Base-by-base conservation (phyloP, 805 yeast species). In the Starmerella tilneyi region DNA sequence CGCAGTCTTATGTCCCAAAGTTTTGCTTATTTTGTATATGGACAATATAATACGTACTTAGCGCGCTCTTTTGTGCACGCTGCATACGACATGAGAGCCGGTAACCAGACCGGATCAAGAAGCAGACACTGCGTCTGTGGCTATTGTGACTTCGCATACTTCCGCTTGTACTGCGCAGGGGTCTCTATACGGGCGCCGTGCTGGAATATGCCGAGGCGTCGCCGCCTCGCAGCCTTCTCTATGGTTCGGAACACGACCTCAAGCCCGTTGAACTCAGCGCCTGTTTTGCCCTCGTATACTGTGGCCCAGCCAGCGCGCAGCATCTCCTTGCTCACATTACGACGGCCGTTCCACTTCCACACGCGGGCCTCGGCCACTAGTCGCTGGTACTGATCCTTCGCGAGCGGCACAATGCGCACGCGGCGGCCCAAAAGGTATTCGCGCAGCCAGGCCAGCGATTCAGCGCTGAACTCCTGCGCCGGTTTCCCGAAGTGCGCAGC, bases 401-500 rank as follows among this genome's bases (percentile, higher is more conserved):
- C 70, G 37, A 83, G 70, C 0, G 96, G 95, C 46, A 84, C 78
- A 2, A 92, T 74, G 47, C 81, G 75, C 9, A 88, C 79, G 43
- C 70, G 68, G 38, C 75, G 71, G 0, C 94, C 89, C 44, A 81
- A 57, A 2, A 89, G 58, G 56, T 75, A 81, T 12, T 63, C 54
- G 29, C 80, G 68, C 27, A 92, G 66, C 96, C 96, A 92, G 5
- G 57, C 58, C 45, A 88, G 62, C 0, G 96, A 92, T 54, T 92
- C 96, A 32, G 78, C 84, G 28, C 92, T 76, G 59, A 64, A 82
- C 0, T 92, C 89, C 60, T 92, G 98, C 0, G 94, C 81, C 0
- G 94, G 86, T 49, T 82, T 81, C 1, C 98, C 98, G 63, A 84
- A 92, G 66, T 92, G 96, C 1, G 94, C 75, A 34, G 94, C 68